phyloP scores from a whole-genome alignment of 768 basidiomycete species.

The Chalciporus piperatus region DNA sequence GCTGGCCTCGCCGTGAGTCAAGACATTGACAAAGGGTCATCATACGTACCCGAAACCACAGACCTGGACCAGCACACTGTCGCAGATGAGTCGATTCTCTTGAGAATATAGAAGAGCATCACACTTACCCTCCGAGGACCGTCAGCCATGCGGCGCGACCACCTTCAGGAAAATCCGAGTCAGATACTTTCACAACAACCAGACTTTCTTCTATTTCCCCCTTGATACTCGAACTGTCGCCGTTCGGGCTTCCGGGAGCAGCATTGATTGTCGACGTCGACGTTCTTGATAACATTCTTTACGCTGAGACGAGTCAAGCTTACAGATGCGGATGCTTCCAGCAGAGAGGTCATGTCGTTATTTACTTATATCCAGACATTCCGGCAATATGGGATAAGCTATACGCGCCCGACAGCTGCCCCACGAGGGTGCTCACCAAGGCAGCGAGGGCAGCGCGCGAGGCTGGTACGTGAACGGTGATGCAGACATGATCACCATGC shows the following conservation, averaged over 20 bases:
- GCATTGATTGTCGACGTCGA: slow-evolving; percentile 6
- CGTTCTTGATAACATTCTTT: slow-evolving; percentile 6
- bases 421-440: too few species aligned
- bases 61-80: slow-evolving; percentile 31
- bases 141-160: slow-evolving; percentile 25
- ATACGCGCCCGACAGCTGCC: too few species aligned
- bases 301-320: too few species aligned
- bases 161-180: slow-evolving; percentile 25
- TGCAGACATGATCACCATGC: too few species aligned
- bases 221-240: neutral
- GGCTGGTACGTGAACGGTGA: too few species aligned
- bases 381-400: too few species aligned
- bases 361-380: too few species aligned
- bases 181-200: neutral
- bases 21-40: neutral
- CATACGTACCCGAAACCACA: slow-evolving; percentile 32
- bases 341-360: too few species aligned
- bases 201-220: neutral
- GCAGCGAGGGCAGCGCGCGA: too few species aligned
- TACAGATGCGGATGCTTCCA: too few species aligned
- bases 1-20: slow-evolving; percentile 14
- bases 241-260: neutral
- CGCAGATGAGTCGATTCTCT: neutral
- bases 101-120: neutral
- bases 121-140: slow-evolving; percentile 23